Evolutionary conservation across 306 rosid species (phyloP), one percentile per base, ranked within the genome.

Genomic region (Begonia peltatifolia): DNA sequence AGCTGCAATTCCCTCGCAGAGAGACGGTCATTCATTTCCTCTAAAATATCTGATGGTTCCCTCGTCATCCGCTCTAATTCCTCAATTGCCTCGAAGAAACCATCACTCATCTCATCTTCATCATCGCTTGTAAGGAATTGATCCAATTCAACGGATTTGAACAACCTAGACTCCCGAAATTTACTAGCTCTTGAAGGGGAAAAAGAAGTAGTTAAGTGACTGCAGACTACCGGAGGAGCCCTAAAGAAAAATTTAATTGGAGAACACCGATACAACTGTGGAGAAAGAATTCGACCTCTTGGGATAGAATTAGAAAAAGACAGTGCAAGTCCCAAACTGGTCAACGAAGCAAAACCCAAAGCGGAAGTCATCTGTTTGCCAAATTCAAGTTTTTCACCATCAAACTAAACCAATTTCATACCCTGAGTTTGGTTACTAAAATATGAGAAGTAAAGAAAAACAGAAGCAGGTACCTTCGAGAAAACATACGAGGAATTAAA

Each of bases 11-110:
- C 99, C 59, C 80, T 67, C 2, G 94, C 94, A 4, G 99, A 83
- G 9, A 90, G 68, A 15, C 99, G 90, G 9, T 90, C 87, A 47
- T 90, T 90, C 99, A 90, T 90, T 53, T 90, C 94, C 63, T 72
- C 99, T 7, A 90, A 81, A 48, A 90, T 65, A 72, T 90, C 95
- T 6, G 94, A 83, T n/a, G 99, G 95, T n/a, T 90, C 97, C 56
- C 97, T 83, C 13, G 80, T 56, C 97, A 90, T 85, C 18, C 86
- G 69, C 76, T 90, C 99, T 55, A 90, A 76, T 63, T 90, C 95
- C 71, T 90, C 95, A 11, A 90, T 82, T 23, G 95, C 99, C 75
- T 86, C 94, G 9, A 80, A 79, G 63, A 83, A 90, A 10, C 92
- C 87, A 46, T 90, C 94, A n/a, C 95, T 62, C 99, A 79, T 90